Evolutionary conservation across 495 filamentous ascomycete genomes (phyloP).

Genomic region (Tuber calosporum): DNA sequence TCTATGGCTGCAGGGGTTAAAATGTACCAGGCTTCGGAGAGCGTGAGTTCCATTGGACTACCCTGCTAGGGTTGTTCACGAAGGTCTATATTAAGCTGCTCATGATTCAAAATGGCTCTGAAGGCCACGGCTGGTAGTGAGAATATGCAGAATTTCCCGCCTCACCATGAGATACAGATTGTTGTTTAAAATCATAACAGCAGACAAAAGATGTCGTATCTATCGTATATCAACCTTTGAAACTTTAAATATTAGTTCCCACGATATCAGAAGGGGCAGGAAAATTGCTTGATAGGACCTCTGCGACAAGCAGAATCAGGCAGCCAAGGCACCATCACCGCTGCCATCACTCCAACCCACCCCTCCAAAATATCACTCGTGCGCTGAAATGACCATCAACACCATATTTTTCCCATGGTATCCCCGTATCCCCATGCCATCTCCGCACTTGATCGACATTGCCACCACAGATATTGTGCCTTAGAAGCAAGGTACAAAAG

Average conservation of each 20-base stretch:
- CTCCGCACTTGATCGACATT: not conserved
- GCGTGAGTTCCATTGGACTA: too few species aligned
- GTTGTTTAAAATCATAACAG: not conserved
- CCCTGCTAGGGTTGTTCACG: too few species aligned
- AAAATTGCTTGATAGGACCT: not conserved
- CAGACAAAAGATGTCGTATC: not conserved
- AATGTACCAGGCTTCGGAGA: too few species aligned
- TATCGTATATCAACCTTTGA: not conserved
- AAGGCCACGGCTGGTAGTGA: too few species aligned
- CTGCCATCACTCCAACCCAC: not conserved
- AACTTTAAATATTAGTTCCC: not conserved
- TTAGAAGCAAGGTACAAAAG: not conserved
- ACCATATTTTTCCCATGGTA: not conserved
- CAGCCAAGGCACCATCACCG: not conserved
- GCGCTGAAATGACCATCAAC: not conserved
- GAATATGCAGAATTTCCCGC: too few species aligned
- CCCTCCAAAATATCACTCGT: not conserved
- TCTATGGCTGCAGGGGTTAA: too few species aligned
- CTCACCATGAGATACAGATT: not conserved
- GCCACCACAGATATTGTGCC: not conserved
- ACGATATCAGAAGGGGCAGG: not conserved
- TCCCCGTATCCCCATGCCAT: not conserved
- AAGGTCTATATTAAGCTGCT: too few species aligned
- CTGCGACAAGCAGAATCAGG: not conserved
- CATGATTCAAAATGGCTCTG: too few species aligned